Base-by-base conservation (phyloP, 306 rosid genomes). In the Erythrophleum fordii region DNA sequence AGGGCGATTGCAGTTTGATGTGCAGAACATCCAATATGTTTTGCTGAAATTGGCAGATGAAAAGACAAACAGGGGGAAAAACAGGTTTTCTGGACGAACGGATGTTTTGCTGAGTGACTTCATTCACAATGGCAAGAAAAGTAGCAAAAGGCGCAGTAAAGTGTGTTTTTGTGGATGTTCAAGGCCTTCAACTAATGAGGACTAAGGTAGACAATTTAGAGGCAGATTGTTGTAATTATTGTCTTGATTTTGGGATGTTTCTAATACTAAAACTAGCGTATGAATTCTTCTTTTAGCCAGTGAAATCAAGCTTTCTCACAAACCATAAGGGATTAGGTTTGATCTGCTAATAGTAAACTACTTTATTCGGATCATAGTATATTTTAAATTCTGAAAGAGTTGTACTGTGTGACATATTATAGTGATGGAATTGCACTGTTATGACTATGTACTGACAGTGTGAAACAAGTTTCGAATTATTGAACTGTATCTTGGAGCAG, bases 1-100 rank as follows among this genome's bases (percentile, higher is more conserved):
- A 39, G 98, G 97, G 72, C 66, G 86, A 34, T 75, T 96, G 90
- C 99, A 96, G 81, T 90, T 90, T 46, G 97, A 96, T 86, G 75
- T 96, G 81, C 97, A 96, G 85, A 96, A 87, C 86, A 89, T 96
- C 23, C 95, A 93, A 31, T 85, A 85, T 39, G 86, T 84, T 83
- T 14, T 93, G 87, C 89, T 90, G 61, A 93, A 96, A 80, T 46
- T 92, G 77, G 89, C 81, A 75, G 97, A 87, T 61, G 97, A 89
- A 52, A 86, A 86, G 75, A 91, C 80, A 62, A 84, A 44, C 73
- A 88, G 83, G 74, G 90, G 91, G 76, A 92, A 91, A 64, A 73
- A 29, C 86, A 88, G 83, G 78, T 93, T 96, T 83, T 81, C 92
- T 14, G 92, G 83, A 34, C 87, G 82, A 81, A 91, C 98, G 0